Base-by-base conservation (phyloP, 1,139 yeast species). In the Saccharomyces hybrid region DNA sequence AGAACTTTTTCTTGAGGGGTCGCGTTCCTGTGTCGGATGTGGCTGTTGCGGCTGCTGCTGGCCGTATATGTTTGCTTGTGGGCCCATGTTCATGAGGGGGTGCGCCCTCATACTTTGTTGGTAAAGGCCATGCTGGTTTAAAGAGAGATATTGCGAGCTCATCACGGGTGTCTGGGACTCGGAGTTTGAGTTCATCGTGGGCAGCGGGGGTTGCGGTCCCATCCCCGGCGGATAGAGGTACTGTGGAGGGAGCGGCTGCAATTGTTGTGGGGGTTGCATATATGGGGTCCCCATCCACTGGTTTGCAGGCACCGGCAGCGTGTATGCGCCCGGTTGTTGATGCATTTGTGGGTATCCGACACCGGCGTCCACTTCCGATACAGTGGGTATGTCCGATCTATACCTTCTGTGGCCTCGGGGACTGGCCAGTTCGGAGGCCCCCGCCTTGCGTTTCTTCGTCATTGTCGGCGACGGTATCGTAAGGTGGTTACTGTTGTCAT, bases 341-440 rank as follows among this genome's bases (percentile, higher is more conserved):
- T 28, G 28, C 27, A 29, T 25, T 25, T 46, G 11, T n/a, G 31
- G 20, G 44, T 6, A 32, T 31, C 26, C 29, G 47, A 26, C 31
- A 27, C 48, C 25, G 23, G 32, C 14, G 47, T 49, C 52, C 9
- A 13, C 7, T 52, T 57, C 56, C 28, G 42, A 47, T 1, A 53
- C 48, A 2, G 57, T 41, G 13, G 58, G 55, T 4, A 58, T 54
- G 11, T 61, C 63, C 0, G 60, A 55, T 27, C 52, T 57, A 44
- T 51, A 55, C 27, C 57, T 47, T 38, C 55, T 50, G 48, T 57
- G 60, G 9, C 58, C 60, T 41, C 54, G 57, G 4, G 61, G 60
- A 46, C 59, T 58, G 47, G 57, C 53, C 23, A 55, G 29, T 16
- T 51, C 34, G 2, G 60, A 16, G 28, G 51, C 44, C 58, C 52